Evolutionary conservation across 2,329 filamentous ascomycete species (phyloP), one percentile per base, ranked within the genome.

Genomic region (Arthrobotrys sphaeroides): DNA sequence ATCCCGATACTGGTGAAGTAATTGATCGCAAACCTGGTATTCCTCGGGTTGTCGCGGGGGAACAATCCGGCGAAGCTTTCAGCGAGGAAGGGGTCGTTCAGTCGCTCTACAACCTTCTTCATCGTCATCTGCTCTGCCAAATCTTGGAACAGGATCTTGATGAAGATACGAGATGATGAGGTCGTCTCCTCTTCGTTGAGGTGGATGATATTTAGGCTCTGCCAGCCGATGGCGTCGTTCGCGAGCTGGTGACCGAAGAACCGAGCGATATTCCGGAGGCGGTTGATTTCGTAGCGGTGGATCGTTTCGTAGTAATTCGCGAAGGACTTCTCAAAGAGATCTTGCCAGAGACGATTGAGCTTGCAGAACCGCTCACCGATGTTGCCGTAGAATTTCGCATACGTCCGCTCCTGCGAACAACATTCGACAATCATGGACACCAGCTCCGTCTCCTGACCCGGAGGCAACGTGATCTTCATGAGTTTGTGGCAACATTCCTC

Each of bases 1-100:
- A 99, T 96, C 72, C 94, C 93, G 80, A 99, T 96, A 80, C 93
- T 95, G 7, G 95, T 99, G 83, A 99, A 98, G 86, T 97, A 99
- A 84, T 99, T 99, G 89, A 99, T 97, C 59, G 94, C 92, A 85
- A 99, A 99, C 64, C 94, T 90, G 40, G 94, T 93, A 83, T 97
- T 95, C 81, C 92, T 90, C 22, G 93, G 89, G 80, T 93, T 92
- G 82, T 98, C 94, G 75, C 86, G 90, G 0, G 95, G 95, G 86
- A 99, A 98, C 45, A 99, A 85, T 28, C 94, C 94, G 40, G 90
- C 88, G 73, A 97, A 88, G 45, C 81, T 88, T 91, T 57, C 93
- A 89, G 75, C 90, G 40, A 98, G 85, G 57, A 89, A 87, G 45
- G 95, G 91, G 79, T 96, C 93, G 78, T 87, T 88, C 83, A 97